phyloP scores from a whole-genome alignment of 352 stramenopile genomes.

The Halophytophthora polymorphica region DNA sequence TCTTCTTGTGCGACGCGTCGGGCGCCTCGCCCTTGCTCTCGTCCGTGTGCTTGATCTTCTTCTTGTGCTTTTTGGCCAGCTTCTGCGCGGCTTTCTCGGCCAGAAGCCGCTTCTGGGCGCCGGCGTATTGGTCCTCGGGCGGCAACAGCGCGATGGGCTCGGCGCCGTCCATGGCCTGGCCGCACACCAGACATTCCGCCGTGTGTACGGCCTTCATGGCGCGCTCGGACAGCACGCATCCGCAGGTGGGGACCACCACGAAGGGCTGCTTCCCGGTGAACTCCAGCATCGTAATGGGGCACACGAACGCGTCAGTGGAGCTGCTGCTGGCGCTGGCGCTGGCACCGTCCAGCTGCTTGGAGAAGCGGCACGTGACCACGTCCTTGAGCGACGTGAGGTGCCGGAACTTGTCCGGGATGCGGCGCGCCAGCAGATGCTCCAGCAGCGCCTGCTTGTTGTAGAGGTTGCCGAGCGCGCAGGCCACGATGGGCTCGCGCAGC shows the following conservation, averaged over 20 bases:
- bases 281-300: constrained; percentile 83
- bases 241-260: constrained; percentile 72
- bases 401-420: constrained; percentile 64
- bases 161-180: constrained; percentile 43
- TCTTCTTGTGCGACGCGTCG: constrained; percentile 12
- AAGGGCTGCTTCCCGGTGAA: constrained; percentile 89
- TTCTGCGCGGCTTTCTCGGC: constrained; percentile 50
- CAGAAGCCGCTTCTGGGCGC: constrained; percentile 40
- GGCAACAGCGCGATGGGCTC: constrained; percentile 62
- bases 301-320: constrained; percentile 29
- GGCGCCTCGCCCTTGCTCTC: background rate
- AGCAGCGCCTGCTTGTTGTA: constrained; percentile 92
- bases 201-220: constrained; percentile 81
- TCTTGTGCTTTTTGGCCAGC: constrained; percentile 34
- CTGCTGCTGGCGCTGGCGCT: background rate
- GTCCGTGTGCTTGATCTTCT: constrained; percentile 4
- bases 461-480: constrained; percentile 86
- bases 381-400: constrained; percentile 89
- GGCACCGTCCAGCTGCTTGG: constrained; percentile 5
- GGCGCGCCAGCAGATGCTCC: constrained; percentile 75
- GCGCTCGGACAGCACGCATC: constrained; percentile 87
- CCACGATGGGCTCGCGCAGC: constrained; percentile 83
- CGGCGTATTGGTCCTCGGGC: constrained; percentile 55
- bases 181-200: constrained; percentile 67
- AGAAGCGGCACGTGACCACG: constrained; percentile 73